Base-by-base conservation (phyloP, 2,329 filamentous ascomycete genomes). In the Fusarium pseudocircinatum region DNA sequence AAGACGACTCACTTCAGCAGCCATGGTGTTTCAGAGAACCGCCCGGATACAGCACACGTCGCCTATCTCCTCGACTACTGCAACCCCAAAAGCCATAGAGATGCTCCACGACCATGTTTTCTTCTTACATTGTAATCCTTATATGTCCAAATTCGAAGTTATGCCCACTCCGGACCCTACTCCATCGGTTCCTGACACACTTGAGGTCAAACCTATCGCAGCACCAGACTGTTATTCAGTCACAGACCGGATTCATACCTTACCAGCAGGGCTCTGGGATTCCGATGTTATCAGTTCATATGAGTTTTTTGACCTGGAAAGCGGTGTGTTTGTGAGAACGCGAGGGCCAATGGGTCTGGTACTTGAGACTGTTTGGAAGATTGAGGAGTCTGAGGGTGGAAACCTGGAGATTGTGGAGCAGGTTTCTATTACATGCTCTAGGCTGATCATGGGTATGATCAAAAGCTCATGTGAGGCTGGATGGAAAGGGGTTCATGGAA, bases 241-340 rank as follows among this genome's bases (percentile, higher is more conserved):
- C 30, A 86, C 83, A 12, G 86, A 87, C 70, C 80, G 83, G 42
- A 82, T 88, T 13, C 86, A 88, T 73, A 82, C 86, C 42, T 81
- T 89, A 30, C 87, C 87, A 7, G 86, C 86, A 20, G 87, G 87
- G 6, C 81, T 90, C 34, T 89, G 87, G 87, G 87, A 87, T 75
- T 85, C 83, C 58, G 85, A 86, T 53, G 85, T 89, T 12, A 83
- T 86, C 59, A 89, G 87, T 80, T 84, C 79, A 11, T 87, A 88
- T 75, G 87, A 89, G 79, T 86, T 89, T 68, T 85, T 86, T 24
- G 79, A 88, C 69, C 79, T 86, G 24, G 80, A 81, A n/a, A 82
- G 79, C 34, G 88, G 88, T 24, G 74, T 87, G 12, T 89, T 88
- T 77, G 85, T 87, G 46, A 80, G 87, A 15, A 85, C 89, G 60